Evolutionary conservation across 768 basidiomycete species (phyloP), one percentile per base, ranked within the genome.

Genomic region (Tylopilus balloui): DNA sequence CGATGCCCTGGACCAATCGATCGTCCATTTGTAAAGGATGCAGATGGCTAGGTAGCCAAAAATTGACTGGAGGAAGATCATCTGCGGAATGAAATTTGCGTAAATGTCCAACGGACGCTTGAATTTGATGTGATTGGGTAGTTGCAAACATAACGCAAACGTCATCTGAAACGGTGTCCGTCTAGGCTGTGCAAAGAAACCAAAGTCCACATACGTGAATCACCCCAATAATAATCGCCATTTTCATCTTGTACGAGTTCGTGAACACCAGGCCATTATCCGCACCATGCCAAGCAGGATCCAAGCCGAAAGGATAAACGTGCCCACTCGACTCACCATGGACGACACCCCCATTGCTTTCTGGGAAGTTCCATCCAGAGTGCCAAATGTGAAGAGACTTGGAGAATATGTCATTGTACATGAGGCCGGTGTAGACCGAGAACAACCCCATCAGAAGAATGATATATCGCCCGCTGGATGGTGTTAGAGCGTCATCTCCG

Each of bases 201-300:
- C 31, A 37, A 32, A 36, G 43, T n/a, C 71, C 84, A 59, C 72
- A 20, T 50, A 97, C 95, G 68, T 99, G 95, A 51, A 88, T 88
- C 56, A 99, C 94, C 67, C 96, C 96, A 45, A 99, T 70, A 29
- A 98, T 81, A 62, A 99, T 85, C 19, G 92, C 89, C 92, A 98
- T 92, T 75, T 99, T 98, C 96, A 99, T 99, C 83, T 98, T 99
- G 76, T 95, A 95, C 32, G 94, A 97, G 71, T 99, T 99, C 45
- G 87, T 88, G 70, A 98, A 99, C 36, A 96, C 84, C 50, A 99
- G 77, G 2, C 75, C 76, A 63, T 99, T 99, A 56, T 91, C 89
- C 6, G 94, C 79, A 17, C 85, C 91, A 63, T 96, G 93, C 96
- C 96, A 99, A 42, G 73, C 84, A 44, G 93, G 93, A 66, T 99